Conservation (phyloP, 164 flowering plant genomes). For the Liriodendron chinense region DNA sequence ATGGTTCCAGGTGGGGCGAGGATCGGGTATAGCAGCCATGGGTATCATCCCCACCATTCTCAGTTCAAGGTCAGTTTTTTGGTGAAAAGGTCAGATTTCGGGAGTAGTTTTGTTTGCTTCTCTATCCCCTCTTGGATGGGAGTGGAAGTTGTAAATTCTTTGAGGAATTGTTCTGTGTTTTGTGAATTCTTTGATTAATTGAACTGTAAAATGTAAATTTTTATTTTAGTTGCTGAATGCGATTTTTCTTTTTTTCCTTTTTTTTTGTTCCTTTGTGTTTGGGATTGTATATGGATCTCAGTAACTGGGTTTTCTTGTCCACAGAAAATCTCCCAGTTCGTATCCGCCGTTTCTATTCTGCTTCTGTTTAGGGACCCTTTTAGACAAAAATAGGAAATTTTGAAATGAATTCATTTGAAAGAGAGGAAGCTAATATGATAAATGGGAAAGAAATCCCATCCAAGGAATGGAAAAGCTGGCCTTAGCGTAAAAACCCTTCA, state of each 20-base stretch:
- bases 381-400: neutral
- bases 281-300: neutral
- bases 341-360: neutral
- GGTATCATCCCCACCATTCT: conserved; percentile 81
- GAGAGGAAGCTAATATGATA: neutral
- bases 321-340: neutral
- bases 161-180: neutral
- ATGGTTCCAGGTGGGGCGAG: conserved; percentile 35
- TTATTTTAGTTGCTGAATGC: conserved; percentile 7
- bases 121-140: conserved; percentile 21
- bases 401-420: neutral
- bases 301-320: neutral
- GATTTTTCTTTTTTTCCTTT: neutral
- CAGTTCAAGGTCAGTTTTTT: conserved; percentile 92
- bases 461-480: neutral
- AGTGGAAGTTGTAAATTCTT: conserved; percentile 15
- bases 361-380: neutral
- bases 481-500: neutral
- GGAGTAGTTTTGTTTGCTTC: conserved; percentile 7
- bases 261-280: neutral
- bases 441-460: neutral
- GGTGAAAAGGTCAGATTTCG: conserved; percentile 9
- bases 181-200: conserved; percentile 7
- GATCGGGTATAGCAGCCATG: conserved; percentile 64
- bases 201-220: conserved; percentile 20